These are phyloP conservation scores for Neurospora discreta DNA, from an alignment of 495 filamentous ascomycete species.

Conservation along the genomic window DNA sequence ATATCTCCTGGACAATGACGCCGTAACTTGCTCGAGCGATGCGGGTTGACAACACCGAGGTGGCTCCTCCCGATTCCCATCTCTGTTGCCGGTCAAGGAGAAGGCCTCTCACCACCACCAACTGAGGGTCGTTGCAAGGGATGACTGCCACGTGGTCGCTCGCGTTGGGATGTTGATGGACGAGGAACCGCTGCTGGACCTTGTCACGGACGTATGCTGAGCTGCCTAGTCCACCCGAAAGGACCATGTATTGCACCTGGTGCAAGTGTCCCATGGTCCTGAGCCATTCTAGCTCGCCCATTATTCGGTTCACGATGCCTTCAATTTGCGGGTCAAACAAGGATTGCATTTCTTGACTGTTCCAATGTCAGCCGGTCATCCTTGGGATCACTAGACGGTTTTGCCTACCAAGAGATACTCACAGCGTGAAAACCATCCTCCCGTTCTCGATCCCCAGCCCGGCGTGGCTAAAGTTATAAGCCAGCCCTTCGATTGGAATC, in stretches of 20 bases:
- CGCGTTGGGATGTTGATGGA: slow-evolving; percentile 25
- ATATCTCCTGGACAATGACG: slow-evolving; percentile 36
- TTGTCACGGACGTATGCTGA: slow-evolving; percentile 46
- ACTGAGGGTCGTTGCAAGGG: slow-evolving; percentile 44
- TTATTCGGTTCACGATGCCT: slow-evolving; percentile 40
- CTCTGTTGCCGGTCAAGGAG: slow-evolving; percentile 44
- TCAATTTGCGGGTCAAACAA: slow-evolving; percentile 47
- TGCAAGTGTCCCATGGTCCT: slow-evolving; percentile 31
- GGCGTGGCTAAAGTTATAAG: slow-evolving; percentile 27
- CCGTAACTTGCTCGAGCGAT: slow-evolving; percentile 48
- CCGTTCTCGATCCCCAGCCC: slow-evolving; percentile 29
- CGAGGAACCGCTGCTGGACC: slow-evolving; percentile 30
- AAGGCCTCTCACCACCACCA: slow-evolving; percentile 46
- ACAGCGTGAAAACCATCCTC: slow-evolving; percentile 19
- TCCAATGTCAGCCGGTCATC: background rate
- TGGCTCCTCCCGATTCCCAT: slow-evolving; percentile 24
- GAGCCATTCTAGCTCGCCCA: slow-evolving; percentile 43
- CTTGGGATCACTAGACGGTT: background rate
- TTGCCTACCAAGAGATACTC: background rate
- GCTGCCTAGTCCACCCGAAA: slow-evolving; percentile 56
- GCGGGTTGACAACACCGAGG: slow-evolving; percentile 33
- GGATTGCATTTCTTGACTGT: slow-evolving; percentile 35
- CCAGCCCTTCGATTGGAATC: slow-evolving; percentile 21
- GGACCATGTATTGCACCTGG: slow-evolving; percentile 43
- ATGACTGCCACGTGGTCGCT: slow-evolving; percentile 31